A percentile compares a stretch with the other conserved stretches of the same genome.
Evolutionary conservation across 306 rosid species (phyloP).

Genomic region (Fragaria vesca): DNA sequence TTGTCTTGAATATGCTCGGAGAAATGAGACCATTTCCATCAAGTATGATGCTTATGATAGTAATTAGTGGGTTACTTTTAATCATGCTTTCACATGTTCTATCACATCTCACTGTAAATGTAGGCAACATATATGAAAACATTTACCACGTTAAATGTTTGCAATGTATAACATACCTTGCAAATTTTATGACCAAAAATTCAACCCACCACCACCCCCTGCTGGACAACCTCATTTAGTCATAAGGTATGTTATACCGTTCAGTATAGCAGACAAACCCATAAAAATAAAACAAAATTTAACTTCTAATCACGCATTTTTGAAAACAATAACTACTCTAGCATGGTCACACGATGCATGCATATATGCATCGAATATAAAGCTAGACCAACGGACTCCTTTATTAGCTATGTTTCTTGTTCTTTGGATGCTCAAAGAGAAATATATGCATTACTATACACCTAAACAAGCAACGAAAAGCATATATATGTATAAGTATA

Average conservation of each 20-base stretch:
- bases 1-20: not conserved
- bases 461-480: not conserved
- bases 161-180: too few species aligned
- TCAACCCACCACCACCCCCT: too few species aligned
- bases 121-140: not conserved
- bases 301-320: too few species aligned
- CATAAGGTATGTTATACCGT: too few species aligned
- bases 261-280: too few species aligned
- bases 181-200: too few species aligned
- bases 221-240: too few species aligned
- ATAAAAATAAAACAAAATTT: too few species aligned
- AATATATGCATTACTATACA: not conserved
- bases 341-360: too few species aligned
- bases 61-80: not conserved
- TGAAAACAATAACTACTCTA: too few species aligned
- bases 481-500: not conserved
- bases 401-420: not conserved
- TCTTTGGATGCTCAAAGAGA: not conserved
- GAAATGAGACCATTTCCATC: not conserved
- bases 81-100: conserved; percentile 4
- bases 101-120: not conserved
- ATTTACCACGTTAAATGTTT: not conserved
- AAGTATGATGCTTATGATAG: not conserved
- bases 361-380: too few species aligned
- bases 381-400: too few species aligned